Percentiles rank a stretch among this genome's conserved stretches.
Conservation (phyloP, 1,284 basidiomycete genomes). For the Fistulinella cinereoalba region DNA sequence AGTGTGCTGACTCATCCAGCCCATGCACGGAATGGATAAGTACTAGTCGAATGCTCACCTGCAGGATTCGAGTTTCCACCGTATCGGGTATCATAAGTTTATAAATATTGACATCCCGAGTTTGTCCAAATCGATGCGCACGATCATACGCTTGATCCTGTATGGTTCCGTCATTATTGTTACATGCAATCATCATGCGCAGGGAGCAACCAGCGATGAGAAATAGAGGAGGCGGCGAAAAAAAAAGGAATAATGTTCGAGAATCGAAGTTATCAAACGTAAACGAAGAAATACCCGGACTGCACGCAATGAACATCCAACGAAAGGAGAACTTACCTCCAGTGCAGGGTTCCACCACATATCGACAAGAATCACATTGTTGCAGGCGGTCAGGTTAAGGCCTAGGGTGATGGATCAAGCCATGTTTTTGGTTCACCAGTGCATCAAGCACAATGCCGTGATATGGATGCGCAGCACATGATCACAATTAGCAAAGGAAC, state of each 20-base stretch:
- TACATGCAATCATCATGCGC: conserved; percentile 1
- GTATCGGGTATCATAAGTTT: conserved; percentile 89
- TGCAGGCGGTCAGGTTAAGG: conserved; percentile 92
- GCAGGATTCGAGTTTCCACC: conserved; percentile 86
- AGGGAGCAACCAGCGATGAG: neutral
- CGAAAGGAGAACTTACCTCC: conserved; percentile 46
- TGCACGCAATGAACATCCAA: conserved; percentile 7
- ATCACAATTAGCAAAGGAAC: neutral
- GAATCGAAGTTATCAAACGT: conserved; percentile 1
- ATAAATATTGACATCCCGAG: conserved; percentile 84
- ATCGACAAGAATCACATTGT: conserved; percentile 90
- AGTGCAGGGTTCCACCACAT: conserved; percentile 95
- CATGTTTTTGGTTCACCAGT: no score
- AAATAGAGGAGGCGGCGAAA: neutral
- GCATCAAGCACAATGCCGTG: no score
- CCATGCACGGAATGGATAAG: neutral
- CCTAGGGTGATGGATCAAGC: conserved; percentile 42
- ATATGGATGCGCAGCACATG: neutral
- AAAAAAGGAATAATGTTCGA: neutral
- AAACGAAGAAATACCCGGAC: conserved; percentile 3
- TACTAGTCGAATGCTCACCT: conserved; percentile 36
- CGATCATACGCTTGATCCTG: conserved; percentile 93
- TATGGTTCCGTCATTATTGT: conserved; percentile 7
- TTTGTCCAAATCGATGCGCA: conserved; percentile 88
- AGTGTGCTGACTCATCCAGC: no score